These are phyloP conservation scores for Pseudocercospora musae DNA, from an alignment of 2,329 filamentous ascomycete species.

Conservation along the genomic window DNA sequence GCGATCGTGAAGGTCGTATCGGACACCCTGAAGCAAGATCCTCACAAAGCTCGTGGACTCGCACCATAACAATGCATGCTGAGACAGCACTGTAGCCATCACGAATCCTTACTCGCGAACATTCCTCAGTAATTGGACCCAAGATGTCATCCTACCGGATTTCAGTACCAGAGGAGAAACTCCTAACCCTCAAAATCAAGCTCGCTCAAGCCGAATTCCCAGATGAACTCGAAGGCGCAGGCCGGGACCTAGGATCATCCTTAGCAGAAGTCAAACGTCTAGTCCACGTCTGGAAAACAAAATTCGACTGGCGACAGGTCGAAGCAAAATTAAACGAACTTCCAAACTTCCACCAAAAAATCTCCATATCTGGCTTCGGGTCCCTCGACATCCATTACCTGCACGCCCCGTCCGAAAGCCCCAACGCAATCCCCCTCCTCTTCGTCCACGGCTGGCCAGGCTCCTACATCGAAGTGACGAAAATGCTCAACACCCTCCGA, in stretches of 20 bases:
- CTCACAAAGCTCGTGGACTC: no score
- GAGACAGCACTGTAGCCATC: background rate
- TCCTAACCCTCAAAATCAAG: slow-evolving; percentile 56
- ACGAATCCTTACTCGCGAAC: no score
- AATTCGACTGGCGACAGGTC: slow-evolving; percentile 59
- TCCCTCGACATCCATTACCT: slow-evolving; percentile 63
- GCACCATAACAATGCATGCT: background rate
- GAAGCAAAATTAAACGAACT: slow-evolving; percentile 60
- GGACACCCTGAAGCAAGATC: no score
- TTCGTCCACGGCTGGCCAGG: slow-evolving; percentile 70
- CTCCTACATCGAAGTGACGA: slow-evolving; percentile 64
- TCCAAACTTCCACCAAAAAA: slow-evolving; percentile 55
- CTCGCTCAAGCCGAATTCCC: slow-evolving; percentile 46
- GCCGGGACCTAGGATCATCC: slow-evolving; percentile 59
- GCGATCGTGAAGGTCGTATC: background rate
- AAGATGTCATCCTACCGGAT: slow-evolving; percentile 48
- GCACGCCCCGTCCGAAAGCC: slow-evolving; percentile 52
- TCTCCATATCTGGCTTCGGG: slow-evolving; percentile 58
- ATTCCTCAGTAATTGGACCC: background rate
- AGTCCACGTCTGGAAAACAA: slow-evolving; percentile 54
- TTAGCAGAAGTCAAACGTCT: slow-evolving; percentile 59
- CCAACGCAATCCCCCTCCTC: slow-evolving; percentile 60
- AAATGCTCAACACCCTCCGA: slow-evolving; percentile 53
- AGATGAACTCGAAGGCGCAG: slow-evolving; percentile 42
- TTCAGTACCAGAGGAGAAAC: slow-evolving; percentile 49